Conservation (phyloP, 495 filamentous ascomycete species). For the Staphylotrichum tortipilum region DNA sequence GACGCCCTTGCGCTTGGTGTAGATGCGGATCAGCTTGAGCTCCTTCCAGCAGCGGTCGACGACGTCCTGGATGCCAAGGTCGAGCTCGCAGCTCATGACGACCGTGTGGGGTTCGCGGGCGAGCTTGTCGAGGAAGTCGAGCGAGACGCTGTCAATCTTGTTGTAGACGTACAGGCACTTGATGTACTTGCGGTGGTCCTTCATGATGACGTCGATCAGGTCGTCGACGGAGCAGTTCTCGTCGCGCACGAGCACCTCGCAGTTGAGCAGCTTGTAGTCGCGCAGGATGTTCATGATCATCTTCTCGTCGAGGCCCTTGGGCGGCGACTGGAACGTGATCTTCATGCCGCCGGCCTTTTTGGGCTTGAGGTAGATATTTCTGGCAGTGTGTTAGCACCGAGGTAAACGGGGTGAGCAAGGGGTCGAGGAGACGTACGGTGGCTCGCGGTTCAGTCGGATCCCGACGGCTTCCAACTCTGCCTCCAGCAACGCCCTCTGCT, state of each 20-base stretch:
- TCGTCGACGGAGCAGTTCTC: conserved; percentile 96
- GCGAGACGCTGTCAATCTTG: conserved; percentile 94
- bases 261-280: conserved; percentile 98
- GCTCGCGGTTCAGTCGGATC: conserved; percentile 85
- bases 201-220: conserved; percentile 97
- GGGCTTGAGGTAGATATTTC: conserved; percentile 95
- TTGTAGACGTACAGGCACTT: conserved; percentile 96
- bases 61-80: conserved; percentile 93
- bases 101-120: conserved; percentile 88
- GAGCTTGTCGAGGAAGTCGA: conserved; percentile 86
- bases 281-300: conserved; percentile 93
- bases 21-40: conserved; percentile 79
- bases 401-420: neutral
- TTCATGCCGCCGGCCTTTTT: conserved; percentile 99
- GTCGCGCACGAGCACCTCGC: conserved; percentile 90
- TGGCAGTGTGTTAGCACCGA: conserved; percentile 31
- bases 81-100: conserved; percentile 97
- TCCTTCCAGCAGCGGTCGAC: conserved; percentile 95
- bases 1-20: conserved; percentile 92
- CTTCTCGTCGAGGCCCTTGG: conserved; percentile 90
- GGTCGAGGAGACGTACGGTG: conserved; percentile 56
- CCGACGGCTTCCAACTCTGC: conserved; percentile 93
- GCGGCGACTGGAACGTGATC: conserved; percentile 84
- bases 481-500: conserved; percentile 85
- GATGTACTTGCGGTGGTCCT: conserved; percentile 97